Conservation (phyloP, 139 green algal genomes). For the Axilococcus clingmanii region DNA sequence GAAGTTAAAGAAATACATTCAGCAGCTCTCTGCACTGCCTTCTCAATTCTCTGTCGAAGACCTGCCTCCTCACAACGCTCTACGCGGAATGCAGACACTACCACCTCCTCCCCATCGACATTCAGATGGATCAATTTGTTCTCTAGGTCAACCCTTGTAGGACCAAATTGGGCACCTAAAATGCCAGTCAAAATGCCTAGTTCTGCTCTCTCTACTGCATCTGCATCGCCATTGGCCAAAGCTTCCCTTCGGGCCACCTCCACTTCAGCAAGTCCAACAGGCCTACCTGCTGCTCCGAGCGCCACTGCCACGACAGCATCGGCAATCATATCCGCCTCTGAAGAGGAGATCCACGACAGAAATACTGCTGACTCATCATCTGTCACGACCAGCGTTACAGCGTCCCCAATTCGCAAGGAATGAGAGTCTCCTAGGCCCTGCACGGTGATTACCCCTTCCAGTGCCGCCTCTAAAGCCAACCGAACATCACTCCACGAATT, state of each 20-base stretch:
- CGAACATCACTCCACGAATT: slow-evolving; percentile 51
- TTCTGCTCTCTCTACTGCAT: slow-evolving; percentile 40
- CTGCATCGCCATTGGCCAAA: slow-evolving; percentile 27
- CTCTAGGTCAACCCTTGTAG: slow-evolving; percentile 34
- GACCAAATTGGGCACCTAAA: slow-evolving; percentile 66
- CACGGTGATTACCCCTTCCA: slow-evolving; percentile 74
- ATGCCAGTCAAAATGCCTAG: slow-evolving; percentile 48
- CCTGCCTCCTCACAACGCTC: slow-evolving; percentile 39
- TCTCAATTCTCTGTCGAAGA: slow-evolving; percentile 45
- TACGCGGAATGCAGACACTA: slow-evolving; percentile 23
- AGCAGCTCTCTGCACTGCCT: slow-evolving; percentile 42
- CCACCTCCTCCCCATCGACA: slow-evolving; percentile 35
- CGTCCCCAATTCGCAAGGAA: slow-evolving; percentile 22
- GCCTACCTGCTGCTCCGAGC: slow-evolving; percentile 57
- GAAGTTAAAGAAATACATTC: slow-evolving; percentile 3
- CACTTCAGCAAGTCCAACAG: slow-evolving; percentile 20
- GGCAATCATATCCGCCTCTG: slow-evolving; percentile 76
- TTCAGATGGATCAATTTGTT: slow-evolving; percentile 34
- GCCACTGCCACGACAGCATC: slow-evolving; percentile 87
- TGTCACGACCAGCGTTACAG: slow-evolving; percentile 16
- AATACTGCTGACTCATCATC: slow-evolving; percentile 31
- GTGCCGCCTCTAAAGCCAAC: slow-evolving; percentile 79
- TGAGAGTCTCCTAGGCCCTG: slow-evolving; percentile 30
- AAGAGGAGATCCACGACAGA: slow-evolving; percentile 85
- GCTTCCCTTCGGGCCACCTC: slow-evolving; percentile 32